These are phyloP conservation scores for Parathielavia appendiculata DNA, from an alignment of 495 filamentous ascomycete genomes.

Conservation along the genomic window DNA sequence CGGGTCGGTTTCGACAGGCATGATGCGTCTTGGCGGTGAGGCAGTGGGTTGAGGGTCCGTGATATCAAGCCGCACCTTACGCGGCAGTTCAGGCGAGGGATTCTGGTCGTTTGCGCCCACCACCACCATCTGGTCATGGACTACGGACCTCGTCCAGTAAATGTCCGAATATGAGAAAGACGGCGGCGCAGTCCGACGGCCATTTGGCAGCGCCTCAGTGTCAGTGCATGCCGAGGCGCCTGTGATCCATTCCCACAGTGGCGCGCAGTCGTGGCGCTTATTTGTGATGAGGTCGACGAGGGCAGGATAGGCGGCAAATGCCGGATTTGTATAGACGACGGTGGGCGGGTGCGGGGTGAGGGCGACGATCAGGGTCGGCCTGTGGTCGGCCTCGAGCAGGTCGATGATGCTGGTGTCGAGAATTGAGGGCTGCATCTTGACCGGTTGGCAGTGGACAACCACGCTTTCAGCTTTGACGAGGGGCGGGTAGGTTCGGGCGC, in stretches of 20 bases:
- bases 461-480: constrained; percentile 14
- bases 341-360: constrained; percentile 27
- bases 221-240: neutral
- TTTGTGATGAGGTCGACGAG: constrained; percentile 24
- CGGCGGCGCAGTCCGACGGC: constrained; percentile 8
- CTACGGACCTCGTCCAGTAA: constrained; percentile 37
- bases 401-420: constrained; percentile 31
- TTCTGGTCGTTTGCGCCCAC: constrained; percentile 37
- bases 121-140: constrained; percentile 35
- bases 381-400: constrained; percentile 38
- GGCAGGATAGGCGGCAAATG: constrained; percentile 18
- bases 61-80: constrained; percentile 19
- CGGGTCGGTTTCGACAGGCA: constrained; percentile 15
- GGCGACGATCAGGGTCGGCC: constrained; percentile 40
- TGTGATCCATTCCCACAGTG: constrained; percentile 34
- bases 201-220: neutral
- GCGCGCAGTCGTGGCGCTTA: constrained; percentile 15
- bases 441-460: neutral
- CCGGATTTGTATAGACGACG: constrained; percentile 35
- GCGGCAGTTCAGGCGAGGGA: constrained; percentile 11
- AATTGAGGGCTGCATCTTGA: constrained; percentile 26
- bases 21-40: constrained; percentile 14
- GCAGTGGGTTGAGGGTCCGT: neutral
- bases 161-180: constrained; percentile 29
- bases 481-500: constrained; percentile 47